Evolutionary conservation across 495 filamentous ascomycete genomes (phyloP).

Genomic region (Lasiosphaeria hispida): DNA sequence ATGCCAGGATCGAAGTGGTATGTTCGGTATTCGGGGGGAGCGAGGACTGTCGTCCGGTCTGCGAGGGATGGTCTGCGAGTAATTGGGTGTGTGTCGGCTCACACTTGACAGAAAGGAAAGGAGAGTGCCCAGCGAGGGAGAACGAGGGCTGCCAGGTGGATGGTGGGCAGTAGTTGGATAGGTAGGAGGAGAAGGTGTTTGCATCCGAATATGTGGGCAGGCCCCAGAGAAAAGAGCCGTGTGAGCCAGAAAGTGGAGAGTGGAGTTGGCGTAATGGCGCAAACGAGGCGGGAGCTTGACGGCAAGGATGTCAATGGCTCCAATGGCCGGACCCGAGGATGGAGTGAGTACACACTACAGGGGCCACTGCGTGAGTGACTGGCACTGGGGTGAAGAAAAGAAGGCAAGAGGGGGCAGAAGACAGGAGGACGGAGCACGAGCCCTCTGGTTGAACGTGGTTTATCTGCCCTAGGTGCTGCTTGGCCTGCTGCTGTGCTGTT

Average conservation of each 20-base stretch:
- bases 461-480: not conserved
- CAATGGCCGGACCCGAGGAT: no score
- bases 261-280: conserved; percentile 14
- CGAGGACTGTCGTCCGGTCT: not conserved
- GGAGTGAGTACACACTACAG: no score
- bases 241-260: conserved; percentile 8
- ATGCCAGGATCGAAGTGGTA: conserved; percentile 2
- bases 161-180: conserved; percentile 3
- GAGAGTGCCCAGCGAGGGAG: not conserved
- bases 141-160: no score
- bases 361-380: not conserved
- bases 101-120: conserved; percentile 1
- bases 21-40: not conserved
- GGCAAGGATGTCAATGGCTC: no score
- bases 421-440: not conserved
- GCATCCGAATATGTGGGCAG: conserved; percentile 5
- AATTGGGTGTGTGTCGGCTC: not conserved
- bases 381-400: not conserved
- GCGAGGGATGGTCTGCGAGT: not conserved
- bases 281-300: conserved; percentile 6
- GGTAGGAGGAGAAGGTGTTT: conserved; percentile 15
- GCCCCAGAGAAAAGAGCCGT: conserved; percentile 14
- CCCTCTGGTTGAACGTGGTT: not conserved
- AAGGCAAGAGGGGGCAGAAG: not conserved
- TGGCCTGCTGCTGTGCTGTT: no score